Evolutionary conservation across 2,329 filamentous ascomycete genomes (phyloP).

Genomic region (Coniella vitis): DNA sequence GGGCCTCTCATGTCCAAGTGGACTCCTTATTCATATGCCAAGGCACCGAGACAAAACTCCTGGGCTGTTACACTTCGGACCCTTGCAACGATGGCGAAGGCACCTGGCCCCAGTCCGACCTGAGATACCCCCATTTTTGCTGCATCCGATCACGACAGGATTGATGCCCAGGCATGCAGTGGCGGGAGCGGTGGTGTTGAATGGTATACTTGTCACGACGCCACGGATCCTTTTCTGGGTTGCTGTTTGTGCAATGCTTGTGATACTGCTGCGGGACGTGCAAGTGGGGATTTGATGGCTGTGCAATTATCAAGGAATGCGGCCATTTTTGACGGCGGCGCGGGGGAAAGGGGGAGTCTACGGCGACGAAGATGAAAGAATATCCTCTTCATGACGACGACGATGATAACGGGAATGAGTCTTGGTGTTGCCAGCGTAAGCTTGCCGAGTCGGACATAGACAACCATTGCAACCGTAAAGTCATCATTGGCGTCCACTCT

Average conservation of each 20-base stretch:
- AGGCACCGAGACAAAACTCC: constrained; percentile 25
- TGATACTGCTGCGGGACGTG: constrained; percentile 19
- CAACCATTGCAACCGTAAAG: not conserved
- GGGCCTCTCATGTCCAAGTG: constrained; percentile 22
- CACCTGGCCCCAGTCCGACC: constrained; percentile 25
- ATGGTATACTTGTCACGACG: constrained; percentile 30
- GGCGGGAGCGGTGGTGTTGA: constrained; percentile 15
- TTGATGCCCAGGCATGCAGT: constrained; percentile 28
- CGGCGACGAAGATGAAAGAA: not conserved
- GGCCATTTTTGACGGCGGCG: constrained; percentile 11
- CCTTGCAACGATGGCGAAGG: constrained; percentile 27
- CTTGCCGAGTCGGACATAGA: not conserved
- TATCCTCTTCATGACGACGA: no score
- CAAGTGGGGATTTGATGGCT: constrained; percentile 18
- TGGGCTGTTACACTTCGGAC: constrained; percentile 34
- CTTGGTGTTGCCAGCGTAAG: not conserved
- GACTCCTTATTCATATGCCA: constrained; percentile 30
- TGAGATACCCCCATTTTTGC: constrained; percentile 26
- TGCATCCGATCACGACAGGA: constrained; percentile 18
- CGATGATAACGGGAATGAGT: no score
- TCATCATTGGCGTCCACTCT: not conserved
- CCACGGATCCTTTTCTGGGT: constrained; percentile 29
- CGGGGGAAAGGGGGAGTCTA: no score
- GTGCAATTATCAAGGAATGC: constrained; percentile 22
- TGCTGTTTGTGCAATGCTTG: constrained; percentile 33